Percentiles rank a stretch among this genome's conserved stretches.
Conservation (phyloP, 1,284 basidiomycete genomes). For the Cryptococcus maquisensis region DNA sequence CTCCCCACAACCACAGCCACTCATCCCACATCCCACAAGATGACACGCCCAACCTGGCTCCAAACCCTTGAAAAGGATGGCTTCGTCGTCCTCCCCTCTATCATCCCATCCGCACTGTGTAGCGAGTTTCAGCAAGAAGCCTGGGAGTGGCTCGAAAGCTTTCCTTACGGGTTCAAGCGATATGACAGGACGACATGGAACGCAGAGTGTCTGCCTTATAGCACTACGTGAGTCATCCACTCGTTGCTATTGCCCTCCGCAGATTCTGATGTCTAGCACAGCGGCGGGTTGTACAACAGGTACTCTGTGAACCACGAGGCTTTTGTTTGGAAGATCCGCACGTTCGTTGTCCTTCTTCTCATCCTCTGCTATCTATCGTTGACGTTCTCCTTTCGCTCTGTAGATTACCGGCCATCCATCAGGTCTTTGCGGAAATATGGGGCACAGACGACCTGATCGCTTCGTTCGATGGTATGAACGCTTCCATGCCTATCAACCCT, state of each 20-base stretch:
- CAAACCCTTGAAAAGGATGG: constrained; percentile 23
- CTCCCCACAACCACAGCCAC: neutral
- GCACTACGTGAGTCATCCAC: constrained; percentile 16
- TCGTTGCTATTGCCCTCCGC: neutral
- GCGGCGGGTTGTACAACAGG: constrained; percentile 28
- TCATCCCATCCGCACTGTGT: constrained; percentile 12
- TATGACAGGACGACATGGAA: constrained; percentile 36
- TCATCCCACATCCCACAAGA: constrained; percentile 1
- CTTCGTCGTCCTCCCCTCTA: constrained; percentile 21
- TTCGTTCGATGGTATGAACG: constrained; percentile 34
- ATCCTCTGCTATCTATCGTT: neutral
- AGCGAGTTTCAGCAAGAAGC: constrained; percentile 16
- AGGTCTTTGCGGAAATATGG: constrained; percentile 39
- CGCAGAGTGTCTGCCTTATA: constrained; percentile 31
- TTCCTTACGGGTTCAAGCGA: constrained; percentile 36
- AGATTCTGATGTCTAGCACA: neutral
- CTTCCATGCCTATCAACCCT: constrained; percentile 19
- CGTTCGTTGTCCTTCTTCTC: constrained; percentile 2
- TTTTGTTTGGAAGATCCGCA: constrained; percentile 41
- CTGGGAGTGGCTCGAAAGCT: constrained; percentile 26
- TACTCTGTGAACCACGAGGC: constrained; percentile 38
- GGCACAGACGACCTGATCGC: constrained; percentile 43
- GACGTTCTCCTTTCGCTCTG: neutral
- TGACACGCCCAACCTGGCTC: constrained; percentile 20
- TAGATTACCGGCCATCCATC: constrained; percentile 27